Evolutionary conservation across 129 eudicot species (phyloP), one percentile per base, ranked within the genome.

Genomic region (Sambucus nigra): DNA sequence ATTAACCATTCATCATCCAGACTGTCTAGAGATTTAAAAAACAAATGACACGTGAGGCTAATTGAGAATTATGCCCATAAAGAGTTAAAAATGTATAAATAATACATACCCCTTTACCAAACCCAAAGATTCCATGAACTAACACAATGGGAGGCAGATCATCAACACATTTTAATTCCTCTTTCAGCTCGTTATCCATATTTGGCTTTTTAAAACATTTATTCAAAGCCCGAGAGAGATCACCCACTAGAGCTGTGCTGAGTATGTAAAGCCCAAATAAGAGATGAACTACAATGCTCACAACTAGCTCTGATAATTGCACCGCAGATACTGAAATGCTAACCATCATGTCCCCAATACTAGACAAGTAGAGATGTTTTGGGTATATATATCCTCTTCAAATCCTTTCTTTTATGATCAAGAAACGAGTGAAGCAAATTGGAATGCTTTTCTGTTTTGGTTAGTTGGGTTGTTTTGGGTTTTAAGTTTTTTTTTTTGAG

Each of bases 91-190:
- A n/a, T n/a, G n/a, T n/a, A n/a, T n/a, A n/a, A n/a, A n/a, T n/a
- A 5, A 14, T 12, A 25, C 70, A 55, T 76, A 85, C 95, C 94
- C 98, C 98, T 85, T 91, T 87, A 13, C 98, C 98, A 69, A 91
- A 91, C 14, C 98, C 98, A 64, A 91, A 91, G 22, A 85, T 91
- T 12, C 98, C 95, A 79, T 91, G 95, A 74, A 85, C 95, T 69
- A 91, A 45, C 1, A 89, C 98, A 76, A 89, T 89, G 53, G 98
- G 98, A 32, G 98, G 98, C 68, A 89, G 55, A 76, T 85, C 88
- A 60, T 71, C 76, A 33, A 57, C 46, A 53, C 18, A 49, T 4
- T 67, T 57, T 13, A 70, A 47, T 11, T 63, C 75, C 47, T 60
- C 71, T 46, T 58, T 59, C 39, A 73, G 62, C 22, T 65, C 47